Evolutionary conservation across 192 early-diverging fungal genomes (phyloP).

Genomic region (Coemansia sp.): DNA sequence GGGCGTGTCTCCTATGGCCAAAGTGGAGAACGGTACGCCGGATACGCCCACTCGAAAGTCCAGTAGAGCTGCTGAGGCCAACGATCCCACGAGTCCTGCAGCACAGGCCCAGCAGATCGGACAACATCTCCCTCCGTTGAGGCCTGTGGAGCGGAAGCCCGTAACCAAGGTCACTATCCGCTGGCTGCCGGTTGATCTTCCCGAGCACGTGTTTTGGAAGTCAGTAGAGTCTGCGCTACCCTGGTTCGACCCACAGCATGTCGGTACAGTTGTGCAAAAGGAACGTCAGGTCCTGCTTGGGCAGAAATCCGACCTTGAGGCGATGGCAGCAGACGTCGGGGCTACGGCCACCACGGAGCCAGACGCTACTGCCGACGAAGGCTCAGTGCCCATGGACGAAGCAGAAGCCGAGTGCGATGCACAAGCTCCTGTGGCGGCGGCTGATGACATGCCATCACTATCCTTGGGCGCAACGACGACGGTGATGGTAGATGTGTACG

Average conservation of each 20-base stretch:
- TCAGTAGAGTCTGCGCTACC: conserved; percentile 43
- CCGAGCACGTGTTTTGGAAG: conserved; percentile 54
- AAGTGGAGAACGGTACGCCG: neutral
- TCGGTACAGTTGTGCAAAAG: conserved; percentile 14
- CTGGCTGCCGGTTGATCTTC: conserved; percentile 48
- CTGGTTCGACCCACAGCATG: conserved; percentile 31
- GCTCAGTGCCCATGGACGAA: neutral
- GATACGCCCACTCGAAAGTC: neutral
- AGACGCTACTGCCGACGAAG: neutral
- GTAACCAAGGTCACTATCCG: conserved; percentile 45
- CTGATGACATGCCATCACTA: conserved; percentile 2
- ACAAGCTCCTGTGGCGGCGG: neutral
- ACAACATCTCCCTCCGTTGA: neutral
- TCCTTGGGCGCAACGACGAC: conserved; percentile 21
- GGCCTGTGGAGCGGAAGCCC: conserved; percentile 8
- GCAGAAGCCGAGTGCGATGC: neutral
- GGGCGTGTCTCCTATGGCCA: neutral
- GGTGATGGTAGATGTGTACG: conserved; percentile 17
- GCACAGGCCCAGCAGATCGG: neutral
- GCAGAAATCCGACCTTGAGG: neutral
- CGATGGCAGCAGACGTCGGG: neutral
- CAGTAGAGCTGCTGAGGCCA: neutral
- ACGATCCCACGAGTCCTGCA: neutral
- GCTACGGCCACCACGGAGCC: neutral
- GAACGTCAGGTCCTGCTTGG: conserved; percentile 16